Evolutionary conservation across 75 land plant genomes (phyloP), one percentile per base, ranked within the genome.

Genomic region (Picea sitchensis): DNA sequence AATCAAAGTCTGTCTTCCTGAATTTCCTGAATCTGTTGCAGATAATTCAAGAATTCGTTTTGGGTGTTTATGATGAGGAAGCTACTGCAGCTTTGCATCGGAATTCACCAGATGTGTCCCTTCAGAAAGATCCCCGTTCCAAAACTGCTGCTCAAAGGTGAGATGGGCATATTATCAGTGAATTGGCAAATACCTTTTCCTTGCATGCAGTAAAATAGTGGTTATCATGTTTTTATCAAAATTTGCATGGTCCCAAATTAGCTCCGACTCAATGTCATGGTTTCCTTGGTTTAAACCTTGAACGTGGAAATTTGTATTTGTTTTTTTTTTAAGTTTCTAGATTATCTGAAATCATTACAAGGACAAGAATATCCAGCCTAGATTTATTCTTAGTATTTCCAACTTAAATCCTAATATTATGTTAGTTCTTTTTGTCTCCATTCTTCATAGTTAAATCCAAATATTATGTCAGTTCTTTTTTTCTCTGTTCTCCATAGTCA

Each of bases 41-140:
- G 98, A 79, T 83, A 32, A 84, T 90, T 81, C 98, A 95, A 79
- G 96, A 98, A 75, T 98, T 92, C 91, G 80, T 92, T 58, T 78
- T 98, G 84, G 99, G 99, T 26, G 83, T 76, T 21, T 98, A 85
- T 89, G 96, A 98, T 83, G 81, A 82, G 12, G 96, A 91, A 64
- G 95, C 96, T 34, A 95, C 99, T 60, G 90, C 88, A 59, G 81
- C 84, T 58, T 79, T 91, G 64, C 92, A 95, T 75, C 73, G 86
- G 56, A 87, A 90, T 67, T 82, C 83, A 31, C 86, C 98, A 58
- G 91, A 90, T 78, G 81, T 88, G 23, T 93, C 92, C 9, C 82
- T 87, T 32, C 84, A 92, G 73, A 95, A 95, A 76, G 99, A 98
- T 82, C 99, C 99, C 64, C 99, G 94, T 78, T 98, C 99, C 12